Base-by-base conservation (phyloP, 2,329 filamentous ascomycete genomes). In the Cytospora leucostoma region DNA sequence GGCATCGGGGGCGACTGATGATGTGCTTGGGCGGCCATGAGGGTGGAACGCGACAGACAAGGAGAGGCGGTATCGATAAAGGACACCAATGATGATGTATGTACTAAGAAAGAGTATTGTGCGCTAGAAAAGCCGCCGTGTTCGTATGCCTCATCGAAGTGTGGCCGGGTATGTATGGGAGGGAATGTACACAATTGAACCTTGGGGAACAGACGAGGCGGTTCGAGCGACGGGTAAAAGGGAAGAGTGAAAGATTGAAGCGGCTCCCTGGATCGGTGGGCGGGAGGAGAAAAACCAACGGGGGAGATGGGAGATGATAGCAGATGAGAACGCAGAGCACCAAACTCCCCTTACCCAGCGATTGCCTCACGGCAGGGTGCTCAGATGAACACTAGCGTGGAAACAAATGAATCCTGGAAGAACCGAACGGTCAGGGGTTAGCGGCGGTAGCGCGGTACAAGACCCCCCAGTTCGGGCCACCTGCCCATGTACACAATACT, bases 1-100 rank as follows among this genome's bases (percentile, higher is more conserved):
- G 85, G 84, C 78, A 93, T 90, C 74, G 90, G 90, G 49, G 91
- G 91, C 70, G 91, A 94, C 50, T 89, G 88, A 73, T 93, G 91
- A 71, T 91, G 64, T 52, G 64, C 64, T 53, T 62, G 89, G 76
- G 91, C 90, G 70, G 88, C 88, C 88, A 92, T 92, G 38, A 55
- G 58, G 68, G 67, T 77, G 72, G 21, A 40, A 52, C 33, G 69
- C 7, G 35, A 53, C 34, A 50, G 38, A 57, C 44, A 47, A 17
- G 10, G 44, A 7, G 11, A 47, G n/a, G 8, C 8, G 35, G 35
- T 13, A 47, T n/a, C 44, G 19, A 19, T 47, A 5, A 2, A 44
- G n/a, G 17, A 19, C n/a, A 47, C 8, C 44, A 12, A 47, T 47
- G n/a, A 4, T 21, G 44, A 27, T 27, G 27, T 27, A 27, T 27